Evolutionary conservation across 495 filamentous ascomycete species (phyloP).

Genomic region (Aspergillus coremiiformis): DNA sequence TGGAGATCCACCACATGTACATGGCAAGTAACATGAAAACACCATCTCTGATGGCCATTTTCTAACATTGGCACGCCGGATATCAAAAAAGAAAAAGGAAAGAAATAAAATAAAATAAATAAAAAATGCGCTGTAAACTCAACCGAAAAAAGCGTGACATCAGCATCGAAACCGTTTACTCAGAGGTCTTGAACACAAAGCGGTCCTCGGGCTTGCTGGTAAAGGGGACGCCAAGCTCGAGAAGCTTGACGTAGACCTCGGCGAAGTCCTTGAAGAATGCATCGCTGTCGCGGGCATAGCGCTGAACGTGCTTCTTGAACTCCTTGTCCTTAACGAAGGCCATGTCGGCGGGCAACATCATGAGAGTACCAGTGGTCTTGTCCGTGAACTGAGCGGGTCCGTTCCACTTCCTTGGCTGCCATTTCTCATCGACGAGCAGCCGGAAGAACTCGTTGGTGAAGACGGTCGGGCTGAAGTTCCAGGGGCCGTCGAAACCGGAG

Average conservation of each 20-base stretch:
- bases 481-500: constrained; percentile 83
- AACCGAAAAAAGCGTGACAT: neutral
- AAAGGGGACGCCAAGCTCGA: constrained; percentile 95
- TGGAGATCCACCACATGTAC: neutral
- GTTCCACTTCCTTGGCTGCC: constrained; percentile 88
- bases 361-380: constrained; percentile 72
- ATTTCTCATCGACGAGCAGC: constrained; percentile 85
- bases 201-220: constrained; percentile 55
- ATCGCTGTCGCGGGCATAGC: constrained; percentile 87
- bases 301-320: constrained; percentile 77
- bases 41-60: constrained; percentile 2
- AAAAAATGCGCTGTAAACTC: constrained; percentile 3
- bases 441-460: constrained; percentile 93
- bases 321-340: constrained; percentile 80
- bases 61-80: constrained; percentile 22
- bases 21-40: neutral
- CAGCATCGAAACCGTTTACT: constrained; percentile 21
- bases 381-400: constrained; percentile 83
- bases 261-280: constrained; percentile 91
- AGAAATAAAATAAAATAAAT: too few species aligned
- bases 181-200: constrained; percentile 67
- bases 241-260: constrained; percentile 68
- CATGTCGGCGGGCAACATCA: constrained; percentile 97
- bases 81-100: constrained; percentile 24
- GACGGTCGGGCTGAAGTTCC: constrained; percentile 93